These are phyloP conservation scores for Xerocomus minutiporus DNA, from an alignment of 1,284 basidiomycete genomes.

Conservation along the genomic window DNA sequence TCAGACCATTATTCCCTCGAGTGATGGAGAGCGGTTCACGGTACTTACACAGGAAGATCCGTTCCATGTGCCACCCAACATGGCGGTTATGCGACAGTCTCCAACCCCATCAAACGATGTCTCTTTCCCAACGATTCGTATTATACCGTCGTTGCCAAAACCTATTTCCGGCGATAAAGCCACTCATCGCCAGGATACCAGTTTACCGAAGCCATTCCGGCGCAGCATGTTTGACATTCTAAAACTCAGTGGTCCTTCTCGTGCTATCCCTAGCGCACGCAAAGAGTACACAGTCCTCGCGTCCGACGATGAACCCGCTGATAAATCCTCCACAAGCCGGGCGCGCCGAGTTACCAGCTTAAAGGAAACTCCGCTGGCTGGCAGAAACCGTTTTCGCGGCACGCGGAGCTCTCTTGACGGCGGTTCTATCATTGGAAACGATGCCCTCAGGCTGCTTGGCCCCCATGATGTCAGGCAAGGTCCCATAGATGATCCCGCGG, in stretches of 20 bases:
- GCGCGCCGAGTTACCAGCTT: conserved; percentile 1
- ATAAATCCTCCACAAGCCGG: not conserved
- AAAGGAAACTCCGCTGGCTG: not conserved
- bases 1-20: conserved; percentile 20
- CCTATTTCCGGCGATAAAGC: not conserved
- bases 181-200: not conserved
- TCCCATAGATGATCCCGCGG: not conserved
- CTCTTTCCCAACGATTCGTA: conserved; percentile 4
- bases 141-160: conserved; percentile 2
- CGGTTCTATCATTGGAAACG: not conserved
- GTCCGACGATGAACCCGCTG: not conserved
- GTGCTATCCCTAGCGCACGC: not conserved
- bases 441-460: too few relatives aligned
- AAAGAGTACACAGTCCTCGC: not conserved
- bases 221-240: conserved; percentile 31
- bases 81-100: not conserved
- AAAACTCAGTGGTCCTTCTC: conserved; percentile 14
- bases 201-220: conserved; percentile 18
- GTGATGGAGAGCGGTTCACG: conserved; percentile 27
- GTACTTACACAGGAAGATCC: conserved; percentile 27
- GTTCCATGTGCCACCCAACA: conserved; percentile 11
- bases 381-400: not conserved
- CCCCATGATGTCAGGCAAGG: not conserved
- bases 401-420: conserved; percentile 5
- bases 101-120: not conserved